Percentiles rank a stretch among this genome's conserved stretches.
Evolutionary conservation across 2,329 filamentous ascomycete genomes (phyloP).

Genomic region (Colletotrichum godetiae): DNA sequence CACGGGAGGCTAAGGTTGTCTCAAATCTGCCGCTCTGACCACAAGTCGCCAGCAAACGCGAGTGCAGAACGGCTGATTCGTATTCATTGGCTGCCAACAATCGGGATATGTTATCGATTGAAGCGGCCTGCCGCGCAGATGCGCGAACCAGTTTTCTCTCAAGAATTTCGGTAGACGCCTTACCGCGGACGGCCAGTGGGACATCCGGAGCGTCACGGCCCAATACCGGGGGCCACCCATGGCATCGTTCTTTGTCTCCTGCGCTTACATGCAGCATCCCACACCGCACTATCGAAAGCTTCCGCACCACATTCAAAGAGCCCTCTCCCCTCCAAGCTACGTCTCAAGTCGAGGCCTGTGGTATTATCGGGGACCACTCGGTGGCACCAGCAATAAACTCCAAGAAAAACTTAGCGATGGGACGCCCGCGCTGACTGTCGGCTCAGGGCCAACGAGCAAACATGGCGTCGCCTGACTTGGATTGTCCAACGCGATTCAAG

Average conservation of each 20-base stretch:
- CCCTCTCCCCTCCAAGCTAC: neutral
- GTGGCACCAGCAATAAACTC: slow-evolving; percentile 3
- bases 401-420: neutral
- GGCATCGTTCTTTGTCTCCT: slow-evolving; percentile 20
- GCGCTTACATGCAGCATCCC: slow-evolving; percentile 14
- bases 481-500: neutral
- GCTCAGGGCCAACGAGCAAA: slow-evolving; percentile 6
- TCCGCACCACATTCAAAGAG: neutral
- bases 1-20: neutral
- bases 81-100: neutral
- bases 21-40: slow-evolving; percentile 13
- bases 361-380: neutral
- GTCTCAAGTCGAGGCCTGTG: neutral
- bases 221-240: neutral
- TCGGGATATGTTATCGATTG: neutral
- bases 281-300: neutral
- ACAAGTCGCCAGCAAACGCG: neutral
- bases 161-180: slow-evolving; percentile 23
- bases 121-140: neutral
- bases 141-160: slow-evolving; percentile 10
- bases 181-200: slow-evolving; percentile 13
- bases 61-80: neutral
- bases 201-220: slow-evolving; percentile 17
- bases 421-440: neutral
- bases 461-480: slow-evolving; percentile 20